These are phyloP conservation scores for Aspergillus arachidicola DNA, from an alignment of 2,329 filamentous ascomycete genomes.

Conservation along the genomic window DNA sequence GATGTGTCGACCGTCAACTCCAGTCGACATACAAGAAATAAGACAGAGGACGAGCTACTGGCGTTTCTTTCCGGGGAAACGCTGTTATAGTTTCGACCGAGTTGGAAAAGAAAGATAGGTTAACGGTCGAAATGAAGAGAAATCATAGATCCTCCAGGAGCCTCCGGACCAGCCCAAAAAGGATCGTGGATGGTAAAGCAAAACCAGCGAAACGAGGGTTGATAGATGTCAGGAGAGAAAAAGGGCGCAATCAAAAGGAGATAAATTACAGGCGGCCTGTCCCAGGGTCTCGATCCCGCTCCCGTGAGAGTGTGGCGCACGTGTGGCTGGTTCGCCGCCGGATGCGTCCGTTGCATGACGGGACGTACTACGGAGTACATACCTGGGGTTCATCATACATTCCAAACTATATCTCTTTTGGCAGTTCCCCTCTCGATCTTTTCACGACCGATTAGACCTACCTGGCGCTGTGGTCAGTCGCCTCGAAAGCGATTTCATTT, in stretches of 20 bases:
- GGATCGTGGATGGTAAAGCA: conserved; percentile 15
- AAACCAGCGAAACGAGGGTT: conserved; percentile 14
- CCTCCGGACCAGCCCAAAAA: conserved; percentile 28
- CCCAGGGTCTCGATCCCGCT: conserved; percentile 14
- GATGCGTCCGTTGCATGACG: conserved; percentile 10
- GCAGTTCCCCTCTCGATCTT: not conserved
- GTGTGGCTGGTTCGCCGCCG: conserved; percentile 16
- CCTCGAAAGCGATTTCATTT: not conserved
- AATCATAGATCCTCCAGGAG: conserved; percentile 33
- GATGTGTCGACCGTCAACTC: conserved; percentile 52
- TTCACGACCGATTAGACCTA: not conserved
- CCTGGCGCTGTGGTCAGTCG: not conserved
- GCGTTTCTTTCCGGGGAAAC: conserved; percentile 23
- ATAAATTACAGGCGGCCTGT: conserved; percentile 4
- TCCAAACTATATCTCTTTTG: not conserved
- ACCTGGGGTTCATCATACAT: not conserved
- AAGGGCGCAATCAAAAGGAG: conserved; percentile 24
- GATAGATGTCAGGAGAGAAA: conserved; percentile 18
- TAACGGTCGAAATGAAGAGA: conserved; percentile 28
- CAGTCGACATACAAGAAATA: conserved; percentile 58
- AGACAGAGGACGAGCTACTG: conserved; percentile 22
- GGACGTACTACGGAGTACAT: not conserved
- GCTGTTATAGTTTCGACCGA: conserved; percentile 12
- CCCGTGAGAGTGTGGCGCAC: conserved; percentile 19
- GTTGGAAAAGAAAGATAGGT: conserved; percentile 20